Percentiles rank a stretch among this genome's conserved stretches.
phyloP scores from a whole-genome alignment of 495 filamentous ascomycete genomes.

The Tuber aestivum region DNA sequence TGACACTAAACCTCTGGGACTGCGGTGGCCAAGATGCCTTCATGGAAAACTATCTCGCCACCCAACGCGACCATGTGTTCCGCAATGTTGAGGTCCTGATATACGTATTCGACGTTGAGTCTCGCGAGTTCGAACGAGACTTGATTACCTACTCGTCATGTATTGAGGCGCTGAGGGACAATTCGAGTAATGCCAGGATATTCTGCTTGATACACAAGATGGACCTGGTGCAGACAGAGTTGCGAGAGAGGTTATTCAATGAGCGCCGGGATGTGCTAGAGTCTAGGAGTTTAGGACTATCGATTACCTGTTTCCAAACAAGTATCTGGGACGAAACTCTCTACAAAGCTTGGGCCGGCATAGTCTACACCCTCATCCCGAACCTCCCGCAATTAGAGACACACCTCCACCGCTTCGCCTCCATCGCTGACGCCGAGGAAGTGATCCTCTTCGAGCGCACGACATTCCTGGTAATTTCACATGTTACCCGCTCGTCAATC shows the following conservation, averaged over 20 bases:
- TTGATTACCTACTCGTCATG: slow-evolving; percentile 81
- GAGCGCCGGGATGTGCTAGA: slow-evolving; percentile 68
- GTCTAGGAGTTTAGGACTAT: slow-evolving; percentile 62
- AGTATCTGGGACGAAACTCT: slow-evolving; percentile 97
- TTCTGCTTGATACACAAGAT: slow-evolving; percentile 98
- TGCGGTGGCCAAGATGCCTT: slow-evolving; percentile 97
- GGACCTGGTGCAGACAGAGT: slow-evolving; percentile 81
- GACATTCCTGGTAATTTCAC: slow-evolving; percentile 88
- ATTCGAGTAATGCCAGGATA: slow-evolving; percentile 72
- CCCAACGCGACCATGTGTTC: slow-evolving; percentile 93
- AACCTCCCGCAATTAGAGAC: slow-evolving; percentile 85
- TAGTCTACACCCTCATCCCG: slow-evolving; percentile 92
- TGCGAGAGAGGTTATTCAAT: slow-evolving; percentile 72
- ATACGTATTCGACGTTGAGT: slow-evolving; percentile 98
- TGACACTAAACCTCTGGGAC: slow-evolving; percentile 97
- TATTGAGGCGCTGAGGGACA: slow-evolving; percentile 76
- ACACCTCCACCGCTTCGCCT: slow-evolving; percentile 69
- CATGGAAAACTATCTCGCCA: slow-evolving; percentile 92
- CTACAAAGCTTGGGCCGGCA: slow-evolving; percentile 97
- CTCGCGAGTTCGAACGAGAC: slow-evolving; percentile 83
- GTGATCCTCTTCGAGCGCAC: slow-evolving; percentile 92
- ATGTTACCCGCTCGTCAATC: slow-evolving; percentile 62
- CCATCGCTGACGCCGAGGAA: slow-evolving; percentile 83
- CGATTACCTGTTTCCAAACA: slow-evolving; percentile 72
- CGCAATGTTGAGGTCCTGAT: slow-evolving; percentile 92